A percentile compares a stretch with the other conserved stretches of the same genome.
Evolutionary conservation across 2,329 filamentous ascomycete species (phyloP).

Genomic region (Pseudogymnoascus sp.): DNA sequence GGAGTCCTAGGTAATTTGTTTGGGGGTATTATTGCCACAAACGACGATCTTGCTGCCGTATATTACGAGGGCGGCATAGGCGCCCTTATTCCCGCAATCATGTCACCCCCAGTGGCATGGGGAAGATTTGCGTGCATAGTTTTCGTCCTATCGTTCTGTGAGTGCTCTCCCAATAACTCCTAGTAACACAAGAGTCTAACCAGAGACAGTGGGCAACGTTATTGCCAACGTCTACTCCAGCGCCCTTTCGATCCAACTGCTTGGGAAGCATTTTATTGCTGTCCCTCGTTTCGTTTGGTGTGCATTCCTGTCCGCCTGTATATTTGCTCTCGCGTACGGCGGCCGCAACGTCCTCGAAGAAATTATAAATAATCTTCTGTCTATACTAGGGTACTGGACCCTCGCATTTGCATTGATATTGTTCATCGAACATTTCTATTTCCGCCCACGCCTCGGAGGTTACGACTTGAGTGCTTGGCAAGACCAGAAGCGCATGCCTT

Average conservation of each 20-base stretch:
- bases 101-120: background rate
- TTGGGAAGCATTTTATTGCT: constrained; percentile 18
- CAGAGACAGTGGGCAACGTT: constrained; percentile 13
- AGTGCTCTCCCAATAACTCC: background rate
- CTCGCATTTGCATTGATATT: constrained; percentile 19
- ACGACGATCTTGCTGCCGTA: background rate
- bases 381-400: constrained; percentile 23
- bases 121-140: constrained; percentile 4
- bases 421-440: constrained; percentile 18
- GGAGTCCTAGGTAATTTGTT: constrained; percentile 5
- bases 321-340: constrained; percentile 17
- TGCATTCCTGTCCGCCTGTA: constrained; percentile 14
- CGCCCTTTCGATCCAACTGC: constrained; percentile 19
- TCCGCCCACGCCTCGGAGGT: constrained; percentile 17
- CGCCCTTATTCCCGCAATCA: background rate
- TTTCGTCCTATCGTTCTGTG: constrained; percentile 4
- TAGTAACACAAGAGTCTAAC: background rate
- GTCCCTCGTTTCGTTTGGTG: constrained; percentile 22
- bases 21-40: constrained; percentile 2
- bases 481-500: constrained; percentile 18
- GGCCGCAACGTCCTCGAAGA: constrained; percentile 18
- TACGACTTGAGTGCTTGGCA: constrained; percentile 21
- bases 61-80: constrained; percentile 6
- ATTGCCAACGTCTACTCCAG: constrained; percentile 21
- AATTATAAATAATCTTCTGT: constrained; percentile 20